Percentiles rank a stretch among this genome's conserved stretches.
These are phyloP conservation scores for Isabelozyma gotoi DNA, from an alignment of 805 yeast genomes.

Conservation along the genomic window DNA sequence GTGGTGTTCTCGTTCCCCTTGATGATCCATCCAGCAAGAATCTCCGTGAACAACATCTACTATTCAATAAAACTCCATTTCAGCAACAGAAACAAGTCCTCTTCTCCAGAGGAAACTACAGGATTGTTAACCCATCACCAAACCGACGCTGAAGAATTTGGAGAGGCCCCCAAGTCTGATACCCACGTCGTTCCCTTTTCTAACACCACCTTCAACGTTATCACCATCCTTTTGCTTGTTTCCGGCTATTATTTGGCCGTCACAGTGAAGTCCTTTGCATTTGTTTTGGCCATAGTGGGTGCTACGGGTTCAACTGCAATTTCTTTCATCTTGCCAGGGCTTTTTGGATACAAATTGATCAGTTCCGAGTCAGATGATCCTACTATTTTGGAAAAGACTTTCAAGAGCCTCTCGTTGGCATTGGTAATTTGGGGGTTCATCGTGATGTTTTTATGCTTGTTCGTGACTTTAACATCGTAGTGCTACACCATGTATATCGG, in stretches of 20 bases:
- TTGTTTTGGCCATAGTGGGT: slow-evolving; percentile 84
- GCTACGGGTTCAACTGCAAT: slow-evolving; percentile 92
- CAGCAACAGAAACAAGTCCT: slow-evolving; percentile 12
- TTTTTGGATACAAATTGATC: slow-evolving; percentile 75
- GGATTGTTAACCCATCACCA: slow-evolving; percentile 4
- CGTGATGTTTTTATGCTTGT: slow-evolving; percentile 68
- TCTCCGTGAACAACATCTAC: slow-evolving; percentile 72
- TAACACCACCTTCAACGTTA: slow-evolving; percentile 19
- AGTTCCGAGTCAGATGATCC: slow-evolving; percentile 40
- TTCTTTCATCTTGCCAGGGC: slow-evolving; percentile 86
- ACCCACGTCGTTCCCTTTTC: slow-evolving; percentile 29
- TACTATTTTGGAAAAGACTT: slow-evolving; percentile 25
- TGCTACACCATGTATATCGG: neutral
- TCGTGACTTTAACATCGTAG: slow-evolving; percentile 6
- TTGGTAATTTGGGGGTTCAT: slow-evolving; percentile 67
- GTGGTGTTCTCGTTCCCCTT: slow-evolving; percentile 85
- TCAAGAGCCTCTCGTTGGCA: slow-evolving; percentile 51
- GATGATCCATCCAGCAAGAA: slow-evolving; percentile 88
- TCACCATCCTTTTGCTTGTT: slow-evolving; percentile 37
- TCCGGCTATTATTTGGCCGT: slow-evolving; percentile 65
- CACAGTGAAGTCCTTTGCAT: slow-evolving; percentile 69
- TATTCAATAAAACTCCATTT: slow-evolving; percentile 40
- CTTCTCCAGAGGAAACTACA: neutral
- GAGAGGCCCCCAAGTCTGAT: neutral
- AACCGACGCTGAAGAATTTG: neutral